Conservation (phyloP, 2,329 filamentous ascomycete genomes). For the Cryphonectria radicalis region DNA sequence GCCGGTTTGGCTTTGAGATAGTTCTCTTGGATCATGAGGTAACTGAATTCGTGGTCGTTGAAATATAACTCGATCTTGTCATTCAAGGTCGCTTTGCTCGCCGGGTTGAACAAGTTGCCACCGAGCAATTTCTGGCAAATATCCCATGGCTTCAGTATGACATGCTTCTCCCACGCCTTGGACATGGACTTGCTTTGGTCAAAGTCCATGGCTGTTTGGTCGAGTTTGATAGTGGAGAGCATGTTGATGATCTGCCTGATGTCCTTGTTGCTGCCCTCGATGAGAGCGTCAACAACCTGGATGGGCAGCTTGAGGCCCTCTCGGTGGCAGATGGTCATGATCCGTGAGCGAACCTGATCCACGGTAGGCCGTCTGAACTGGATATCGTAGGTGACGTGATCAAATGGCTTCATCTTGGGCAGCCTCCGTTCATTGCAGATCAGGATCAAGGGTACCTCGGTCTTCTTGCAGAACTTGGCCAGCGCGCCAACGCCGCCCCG, state of each 20-base stretch:
- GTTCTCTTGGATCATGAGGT: constrained; percentile 97
- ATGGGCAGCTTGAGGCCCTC: constrained; percentile 86
- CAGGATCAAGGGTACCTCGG: constrained; percentile 89
- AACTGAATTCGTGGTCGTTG: constrained; percentile 98
- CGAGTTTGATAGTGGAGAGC: constrained; percentile 91
- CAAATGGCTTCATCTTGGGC: constrained; percentile 98
- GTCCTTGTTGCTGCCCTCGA: constrained; percentile 93
- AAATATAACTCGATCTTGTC: constrained; percentile 99
- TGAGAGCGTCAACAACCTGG: constrained; percentile 86
- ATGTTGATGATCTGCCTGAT: constrained; percentile 99
- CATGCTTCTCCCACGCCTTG: constrained; percentile 97
- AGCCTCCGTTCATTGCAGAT: constrained; percentile 95
- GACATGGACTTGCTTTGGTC: constrained; percentile 92
- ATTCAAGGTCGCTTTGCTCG: constrained; percentile 86
- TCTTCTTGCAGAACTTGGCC: constrained; percentile 93
- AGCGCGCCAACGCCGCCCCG: constrained; percentile 93
- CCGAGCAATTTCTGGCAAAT: constrained; percentile 92
- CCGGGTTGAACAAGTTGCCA: constrained; percentile 80
- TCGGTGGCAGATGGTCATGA: constrained; percentile 93
- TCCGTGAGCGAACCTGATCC: constrained; percentile 86
- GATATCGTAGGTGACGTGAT: constrained; percentile 81
- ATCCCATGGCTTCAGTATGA: constrained; percentile 96
- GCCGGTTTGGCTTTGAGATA: constrained; percentile 83
- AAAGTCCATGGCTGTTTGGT: constrained; percentile 78
- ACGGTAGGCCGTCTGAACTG: constrained; percentile 87